Conservation (phyloP, 768 basidiomycete species). For the Boletus rufocinnamomeus region DNA sequence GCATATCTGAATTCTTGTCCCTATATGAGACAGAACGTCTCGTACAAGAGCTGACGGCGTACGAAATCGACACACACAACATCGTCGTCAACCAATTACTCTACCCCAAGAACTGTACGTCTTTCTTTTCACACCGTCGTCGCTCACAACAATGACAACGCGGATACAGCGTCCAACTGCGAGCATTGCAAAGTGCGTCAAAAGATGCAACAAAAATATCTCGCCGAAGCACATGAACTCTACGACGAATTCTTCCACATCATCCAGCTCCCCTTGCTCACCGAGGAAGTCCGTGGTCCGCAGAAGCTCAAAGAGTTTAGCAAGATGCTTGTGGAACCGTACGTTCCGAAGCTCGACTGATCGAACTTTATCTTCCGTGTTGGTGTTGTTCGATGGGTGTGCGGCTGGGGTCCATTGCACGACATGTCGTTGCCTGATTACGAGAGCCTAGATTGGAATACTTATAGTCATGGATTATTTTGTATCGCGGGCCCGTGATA, state of each 20-base stretch:
- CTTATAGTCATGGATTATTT: conserved; percentile 13
- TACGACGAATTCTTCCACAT: conserved; percentile 99
- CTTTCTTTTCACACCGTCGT: background rate
- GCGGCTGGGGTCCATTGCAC: background rate
- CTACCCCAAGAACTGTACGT: conserved; percentile 86
- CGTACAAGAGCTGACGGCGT: conserved; percentile 91
- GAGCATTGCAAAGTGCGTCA: conserved; percentile 93
- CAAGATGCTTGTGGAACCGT: conserved; percentile 86
- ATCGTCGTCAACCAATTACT: conserved; percentile 98
- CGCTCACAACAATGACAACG: background rate
- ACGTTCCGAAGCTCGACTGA: conserved; percentile 47
- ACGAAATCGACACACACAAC: conserved; percentile 97
- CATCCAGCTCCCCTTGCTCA: conserved; percentile 86
- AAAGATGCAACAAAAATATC: conserved; percentile 99
- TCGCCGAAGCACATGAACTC: conserved; percentile 93
- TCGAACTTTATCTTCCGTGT: background rate
- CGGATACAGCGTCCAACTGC: conserved; percentile 75
- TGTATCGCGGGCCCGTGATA: conserved; percentile 11
- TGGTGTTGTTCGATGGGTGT: background rate
- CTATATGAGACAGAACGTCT: conserved; percentile 98
- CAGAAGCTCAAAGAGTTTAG: conserved; percentile 93
- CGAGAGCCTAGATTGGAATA: background rate
- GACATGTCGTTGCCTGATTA: background rate
- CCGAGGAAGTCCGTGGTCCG: conserved; percentile 95
- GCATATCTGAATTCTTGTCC: conserved; percentile 97